phyloP scores from a whole-genome alignment of 495 filamentous ascomycete species.

The Podospora comata region DNA sequence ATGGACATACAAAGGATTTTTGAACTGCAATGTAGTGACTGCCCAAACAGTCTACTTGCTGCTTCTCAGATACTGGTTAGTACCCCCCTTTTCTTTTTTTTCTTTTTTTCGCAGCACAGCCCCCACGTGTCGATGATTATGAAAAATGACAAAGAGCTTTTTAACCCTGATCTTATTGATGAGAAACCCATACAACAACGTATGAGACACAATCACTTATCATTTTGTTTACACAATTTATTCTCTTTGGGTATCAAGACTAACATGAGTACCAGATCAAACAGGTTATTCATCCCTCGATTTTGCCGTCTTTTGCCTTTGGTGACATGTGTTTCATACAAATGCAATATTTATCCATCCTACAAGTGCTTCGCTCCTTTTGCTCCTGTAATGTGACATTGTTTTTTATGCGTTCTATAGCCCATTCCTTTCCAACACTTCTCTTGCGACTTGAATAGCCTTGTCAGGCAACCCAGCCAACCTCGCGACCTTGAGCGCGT shows the following conservation, averaged over 20 bases:
- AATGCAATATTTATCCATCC: neutral
- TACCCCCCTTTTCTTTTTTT: conserved; percentile 24
- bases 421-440: conserved; percentile 32
- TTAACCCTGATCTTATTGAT: conserved; percentile 52
- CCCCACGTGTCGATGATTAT: conserved; percentile 50
- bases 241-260: conserved; percentile 29
- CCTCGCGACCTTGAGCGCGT: conserved; percentile 88
- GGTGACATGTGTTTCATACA: neutral
- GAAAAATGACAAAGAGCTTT: conserved; percentile 51
- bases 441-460: conserved; percentile 55
- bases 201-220: conserved; percentile 47
- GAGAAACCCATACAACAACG: conserved; percentile 47
- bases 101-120: conserved; percentile 4
- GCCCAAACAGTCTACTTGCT: neutral
- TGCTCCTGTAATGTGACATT: conserved; percentile 6
- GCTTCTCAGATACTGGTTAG: conserved; percentile 41
- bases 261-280: conserved; percentile 23
- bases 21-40: conserved; percentile 2
- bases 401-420: neutral
- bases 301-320: neutral
- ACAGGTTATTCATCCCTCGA: neutral
- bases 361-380: neutral
- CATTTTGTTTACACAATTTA: conserved; percentile 17
- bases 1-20: conserved; percentile 18
- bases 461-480: conserved; percentile 71